Evolutionary conservation across 108 stramenopile genomes (phyloP).

Genomic region (Phaeodactylum tricornutum): DNA sequence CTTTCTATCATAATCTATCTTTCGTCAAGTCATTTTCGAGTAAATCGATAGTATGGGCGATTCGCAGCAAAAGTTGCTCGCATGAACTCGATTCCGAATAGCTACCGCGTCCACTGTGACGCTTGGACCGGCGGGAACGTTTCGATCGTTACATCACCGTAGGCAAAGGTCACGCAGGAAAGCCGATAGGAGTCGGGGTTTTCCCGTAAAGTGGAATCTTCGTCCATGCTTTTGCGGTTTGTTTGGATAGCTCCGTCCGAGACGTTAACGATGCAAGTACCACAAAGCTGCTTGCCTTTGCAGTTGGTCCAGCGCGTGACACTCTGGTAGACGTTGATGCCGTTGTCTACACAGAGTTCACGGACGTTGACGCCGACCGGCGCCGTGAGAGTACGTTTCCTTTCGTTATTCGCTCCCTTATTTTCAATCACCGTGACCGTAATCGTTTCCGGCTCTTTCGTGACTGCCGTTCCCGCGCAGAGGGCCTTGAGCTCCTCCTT

Average conservation of each 20-base stretch:
- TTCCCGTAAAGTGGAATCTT: slow-evolving; percentile 78
- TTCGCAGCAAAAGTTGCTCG: too few species aligned
- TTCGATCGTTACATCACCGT: slow-evolving; percentile 80
- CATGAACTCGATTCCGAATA: too few species aligned
- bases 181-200: slow-evolving; percentile 87
- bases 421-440: slow-evolving; percentile 77
- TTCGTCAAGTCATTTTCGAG: too few species aligned
- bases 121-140: slow-evolving; percentile 86
- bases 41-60: too few species aligned
- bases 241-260: slow-evolving; percentile 53
- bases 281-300: slow-evolving; percentile 94
- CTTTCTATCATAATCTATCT: too few species aligned
- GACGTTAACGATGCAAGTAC: slow-evolving; percentile 91
- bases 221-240: slow-evolving; percentile 85
- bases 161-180: slow-evolving; percentile 88
- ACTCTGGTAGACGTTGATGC: slow-evolving; percentile 90
- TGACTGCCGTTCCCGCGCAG: slow-evolving; percentile 23
- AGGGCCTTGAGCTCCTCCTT: slow-evolving; percentile 73
- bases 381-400: slow-evolving; percentile 27
- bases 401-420: slow-evolving; percentile 50
- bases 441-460: slow-evolving; percentile 25
- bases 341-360: slow-evolving; percentile 76
- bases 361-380: slow-evolving; percentile 68
- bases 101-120: slow-evolving; percentile 84
- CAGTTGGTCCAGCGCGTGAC: slow-evolving; percentile 93